Evolutionary conservation across 2,329 filamentous ascomycete species (phyloP), one percentile per base, ranked within the genome.

Genomic region (Hymenotorrendiella dingleyae): DNA sequence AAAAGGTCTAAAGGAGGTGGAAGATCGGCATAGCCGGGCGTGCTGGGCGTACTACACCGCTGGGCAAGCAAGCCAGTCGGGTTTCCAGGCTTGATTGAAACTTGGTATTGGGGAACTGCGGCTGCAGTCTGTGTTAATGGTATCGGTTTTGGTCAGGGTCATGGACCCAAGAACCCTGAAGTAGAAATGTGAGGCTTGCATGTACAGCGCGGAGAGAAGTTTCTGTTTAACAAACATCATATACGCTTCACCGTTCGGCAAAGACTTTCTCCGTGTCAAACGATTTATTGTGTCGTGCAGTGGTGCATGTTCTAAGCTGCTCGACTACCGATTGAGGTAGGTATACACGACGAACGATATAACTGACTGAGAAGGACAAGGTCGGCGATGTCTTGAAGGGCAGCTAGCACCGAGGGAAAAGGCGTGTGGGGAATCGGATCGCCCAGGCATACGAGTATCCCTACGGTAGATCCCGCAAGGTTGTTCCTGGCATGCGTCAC

Each of bases 381-480:
- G 38, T 40, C 38, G 32, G 39, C 39, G 30, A 42, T 28, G 30
- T 35, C 30, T 24, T 36, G 26, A 22, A 22, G 17, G 20, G 17
- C 23, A 12, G n/a, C 35, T 8, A 21, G 17, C 10, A 12, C 12
- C 14, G 26, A 20, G 14, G 12, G 17, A 34, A 24, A 14, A 34
- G 39, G 22, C 39, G n/a, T 16, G 30, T 34, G 30, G 12, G 17
- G n/a, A 8, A 7, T 36, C 11, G 34, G 10, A 20, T 17, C 11
- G 7, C 4, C 14, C 12, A n/a, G n/a, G n/a, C n/a, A n/a, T n/a
- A n/a, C 28, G 8, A 30, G n/a, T 10, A 11, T 12, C 11, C n/a
- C n/a, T 33, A 29, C 27, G 6, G 30, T 2, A 37, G 52, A 54
- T 54, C 49, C 22, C 42, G 34, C 51, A 54, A 44, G 49, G 45